These are phyloP conservation scores for Gloeostereum incarnatum DNA, from an alignment of 768 basidiomycete species.

Conservation along the genomic window DNA sequence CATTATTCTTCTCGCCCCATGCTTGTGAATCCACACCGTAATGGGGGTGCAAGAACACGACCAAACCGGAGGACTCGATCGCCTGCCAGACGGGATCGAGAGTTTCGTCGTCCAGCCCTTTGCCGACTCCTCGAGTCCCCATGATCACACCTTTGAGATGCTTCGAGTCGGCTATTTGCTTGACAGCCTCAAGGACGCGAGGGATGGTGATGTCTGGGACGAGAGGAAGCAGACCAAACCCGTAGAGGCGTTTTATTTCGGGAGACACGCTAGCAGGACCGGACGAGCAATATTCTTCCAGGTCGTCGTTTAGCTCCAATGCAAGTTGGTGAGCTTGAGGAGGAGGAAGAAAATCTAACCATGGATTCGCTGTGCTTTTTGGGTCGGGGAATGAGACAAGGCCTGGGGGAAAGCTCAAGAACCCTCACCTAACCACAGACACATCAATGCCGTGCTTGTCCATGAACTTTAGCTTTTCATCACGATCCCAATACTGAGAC, in stretches of 20 bases:
- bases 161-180: constrained; percentile 53
- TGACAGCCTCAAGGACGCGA: constrained; percentile 53
- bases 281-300: constrained; percentile 72
- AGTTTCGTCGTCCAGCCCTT: constrained; percentile 69
- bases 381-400: not conserved
- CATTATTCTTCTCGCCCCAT: constrained; percentile 74
- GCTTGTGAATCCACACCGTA: constrained; percentile 70
- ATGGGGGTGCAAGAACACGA: constrained; percentile 82
- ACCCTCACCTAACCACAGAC: constrained; percentile 69
- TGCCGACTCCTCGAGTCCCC: constrained; percentile 72
- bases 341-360: constrained; percentile 80
- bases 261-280: constrained; percentile 33
- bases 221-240: constrained; percentile 78
- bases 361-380: constrained; percentile 76
- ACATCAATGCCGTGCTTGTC: constrained; percentile 71
- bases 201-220: constrained; percentile 52
- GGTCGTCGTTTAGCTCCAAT: constrained; percentile 61
- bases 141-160: constrained; percentile 76
- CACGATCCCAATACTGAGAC: constrained; percentile 74
- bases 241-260: constrained; percentile 60
- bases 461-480: constrained; percentile 81
- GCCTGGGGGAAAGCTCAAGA: not conserved
- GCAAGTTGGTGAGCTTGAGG: constrained; percentile 60
- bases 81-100: constrained; percentile 82
- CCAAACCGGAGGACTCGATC: constrained; percentile 56